Percentiles rank a stretch among this genome's conserved stretches.
Conservation (phyloP, 202 grass and related monocot genomes). For the Bolboschoenoplectus hybrid region DNA sequence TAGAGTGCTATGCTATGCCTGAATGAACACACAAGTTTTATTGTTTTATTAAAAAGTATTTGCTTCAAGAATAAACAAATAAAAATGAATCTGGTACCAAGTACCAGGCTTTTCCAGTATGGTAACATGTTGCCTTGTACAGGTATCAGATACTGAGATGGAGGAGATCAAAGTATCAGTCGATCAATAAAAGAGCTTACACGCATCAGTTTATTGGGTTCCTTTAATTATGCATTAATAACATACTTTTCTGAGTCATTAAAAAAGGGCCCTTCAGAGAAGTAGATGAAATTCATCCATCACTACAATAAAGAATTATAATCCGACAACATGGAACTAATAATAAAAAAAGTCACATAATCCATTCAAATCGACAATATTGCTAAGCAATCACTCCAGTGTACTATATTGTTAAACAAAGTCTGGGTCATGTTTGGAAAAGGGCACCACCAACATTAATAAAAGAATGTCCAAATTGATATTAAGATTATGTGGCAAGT, state of each 20-base stretch:
- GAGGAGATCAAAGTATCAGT: neutral
- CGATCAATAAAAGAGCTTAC: neutral
- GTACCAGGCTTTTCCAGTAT: neutral
- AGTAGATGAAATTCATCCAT: constrained; percentile 6
- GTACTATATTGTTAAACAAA: constrained; percentile 15
- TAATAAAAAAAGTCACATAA: neutral
- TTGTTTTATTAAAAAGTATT: neutral
- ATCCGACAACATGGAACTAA: neutral
- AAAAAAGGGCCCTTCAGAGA: neutral
- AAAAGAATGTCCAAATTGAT: neutral
- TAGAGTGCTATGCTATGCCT: neutral
- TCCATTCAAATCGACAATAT: neutral
- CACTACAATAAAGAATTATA: neutral
- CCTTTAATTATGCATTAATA: neutral
- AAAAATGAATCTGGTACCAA: neutral
- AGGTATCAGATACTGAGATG: neutral
- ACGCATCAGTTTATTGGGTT: neutral
- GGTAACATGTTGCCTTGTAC: constrained; percentile 11
- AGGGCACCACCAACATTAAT: neutral
- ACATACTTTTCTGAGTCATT: neutral
- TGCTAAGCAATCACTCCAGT: neutral
- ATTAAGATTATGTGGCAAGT: neutral
- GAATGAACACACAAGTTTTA: neutral
- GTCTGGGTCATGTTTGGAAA: constrained; percentile 11
- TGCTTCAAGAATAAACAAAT: neutral